Conservation (phyloP, 257 asterid genomes). For the Forsythia suspensa region DNA sequence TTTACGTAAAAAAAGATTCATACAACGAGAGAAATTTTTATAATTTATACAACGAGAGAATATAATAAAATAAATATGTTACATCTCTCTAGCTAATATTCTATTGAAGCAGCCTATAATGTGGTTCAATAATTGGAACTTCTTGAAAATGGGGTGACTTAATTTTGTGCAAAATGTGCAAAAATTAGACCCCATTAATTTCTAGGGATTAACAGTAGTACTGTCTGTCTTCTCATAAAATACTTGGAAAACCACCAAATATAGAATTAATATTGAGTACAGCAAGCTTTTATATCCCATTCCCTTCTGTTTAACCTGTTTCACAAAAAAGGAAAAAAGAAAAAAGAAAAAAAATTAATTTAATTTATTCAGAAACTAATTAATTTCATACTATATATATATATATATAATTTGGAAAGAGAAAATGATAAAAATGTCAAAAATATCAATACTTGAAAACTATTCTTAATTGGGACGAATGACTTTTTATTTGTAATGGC, state of each 20-base stretch:
- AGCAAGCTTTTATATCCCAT: constrained; percentile 21
- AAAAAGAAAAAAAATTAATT: not conserved
- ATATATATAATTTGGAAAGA: not conserved
- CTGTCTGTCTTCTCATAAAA: constrained; percentile 18
- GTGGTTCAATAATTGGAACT: not conserved
- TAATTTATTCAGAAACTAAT: not conserved
- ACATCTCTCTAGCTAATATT: not conserved
- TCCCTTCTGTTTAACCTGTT: constrained; percentile 34
- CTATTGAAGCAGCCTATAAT: not conserved
- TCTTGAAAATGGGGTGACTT: not conserved
- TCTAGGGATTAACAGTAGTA: not conserved
- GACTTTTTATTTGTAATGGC: not conserved
- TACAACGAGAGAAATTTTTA: not conserved
- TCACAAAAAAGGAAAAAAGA: not conserved
- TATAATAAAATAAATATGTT: not conserved
- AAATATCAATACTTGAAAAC: not conserved
- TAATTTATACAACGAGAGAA: not conserved
- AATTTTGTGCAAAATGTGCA: not conserved
- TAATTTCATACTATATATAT: not conserved
- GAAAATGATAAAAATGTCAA: not conserved
- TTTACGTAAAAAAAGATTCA: not conserved
- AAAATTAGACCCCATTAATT: not conserved
- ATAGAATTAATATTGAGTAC: constrained; percentile 23
- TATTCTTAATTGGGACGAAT: not conserved
- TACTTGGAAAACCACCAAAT: constrained; percentile 28